phyloP scores from a whole-genome alignment of 2,329 filamentous ascomycete species.

The Dactylella cylindrospora region DNA sequence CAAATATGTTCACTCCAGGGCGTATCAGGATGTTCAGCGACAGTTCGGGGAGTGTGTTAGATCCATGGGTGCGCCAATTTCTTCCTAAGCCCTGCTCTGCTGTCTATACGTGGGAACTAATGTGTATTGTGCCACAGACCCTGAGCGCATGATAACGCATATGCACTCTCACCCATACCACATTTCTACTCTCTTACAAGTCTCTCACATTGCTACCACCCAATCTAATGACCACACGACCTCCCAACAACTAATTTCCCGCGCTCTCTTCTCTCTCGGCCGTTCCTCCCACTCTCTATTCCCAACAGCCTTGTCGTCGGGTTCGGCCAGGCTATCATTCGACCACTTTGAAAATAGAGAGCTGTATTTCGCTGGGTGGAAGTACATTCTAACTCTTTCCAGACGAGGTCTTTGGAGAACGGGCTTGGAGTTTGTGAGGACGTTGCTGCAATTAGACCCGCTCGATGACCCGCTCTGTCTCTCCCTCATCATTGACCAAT shows the following conservation, averaged over 20 bases:
- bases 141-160: constrained; percentile 75
- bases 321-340: constrained; percentile 80
- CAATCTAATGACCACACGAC: constrained; percentile 78
- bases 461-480: constrained; percentile 78
- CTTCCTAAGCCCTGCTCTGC: background rate
- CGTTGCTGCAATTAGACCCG: constrained; percentile 73
- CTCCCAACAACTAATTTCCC: constrained; percentile 82
- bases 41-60: constrained; percentile 79
- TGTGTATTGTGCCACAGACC: constrained; percentile 57
- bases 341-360: constrained; percentile 82
- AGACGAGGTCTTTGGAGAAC: constrained; percentile 93
- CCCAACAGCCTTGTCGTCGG: constrained; percentile 70
- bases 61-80: constrained; percentile 59
- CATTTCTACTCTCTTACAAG: constrained; percentile 88
- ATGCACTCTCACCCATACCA: constrained; percentile 80
- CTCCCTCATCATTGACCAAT: constrained; percentile 75
- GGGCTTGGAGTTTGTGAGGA: constrained; percentile 87
- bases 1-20: constrained; percentile 70
- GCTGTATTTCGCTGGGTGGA: constrained; percentile 84
- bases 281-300: constrained; percentile 83
- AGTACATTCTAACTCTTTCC: constrained; percentile 81
- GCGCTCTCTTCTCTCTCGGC: constrained; percentile 91
- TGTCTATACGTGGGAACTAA: background rate
- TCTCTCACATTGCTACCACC: constrained; percentile 87
- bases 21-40: constrained; percentile 73